A percentile compares a stretch with the other conserved stretches of the same genome.
These are phyloP conservation scores for Leucosporidium yakuticum DNA, from an alignment of 768 basidiomycete species.

Conservation along the genomic window DNA sequence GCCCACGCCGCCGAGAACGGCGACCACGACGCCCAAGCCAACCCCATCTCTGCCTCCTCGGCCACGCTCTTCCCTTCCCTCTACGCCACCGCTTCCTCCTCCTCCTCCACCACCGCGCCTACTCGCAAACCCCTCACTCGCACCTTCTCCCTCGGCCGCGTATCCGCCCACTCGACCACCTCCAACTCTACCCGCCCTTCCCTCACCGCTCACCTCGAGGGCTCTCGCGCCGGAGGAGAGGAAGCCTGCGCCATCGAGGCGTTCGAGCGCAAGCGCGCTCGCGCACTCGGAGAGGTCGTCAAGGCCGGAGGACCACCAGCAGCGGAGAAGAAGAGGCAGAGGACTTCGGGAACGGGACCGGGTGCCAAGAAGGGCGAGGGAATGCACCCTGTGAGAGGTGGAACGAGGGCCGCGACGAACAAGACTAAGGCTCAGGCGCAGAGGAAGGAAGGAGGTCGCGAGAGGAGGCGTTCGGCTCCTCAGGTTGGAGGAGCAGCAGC, in stretches of 20 bases:
- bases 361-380: too few relatives aligned
- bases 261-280: constrained; percentile 22
- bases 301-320: not conserved
- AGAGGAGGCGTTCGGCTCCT: too few relatives aligned
- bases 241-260: constrained; percentile 21
- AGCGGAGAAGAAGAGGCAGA: not conserved
- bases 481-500: too few relatives aligned
- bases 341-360: too few relatives aligned
- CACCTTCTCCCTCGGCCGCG: not conserved
- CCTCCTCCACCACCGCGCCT: not conserved
- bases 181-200: too few relatives aligned
- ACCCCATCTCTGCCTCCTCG: not conserved
- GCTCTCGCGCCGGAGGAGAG: constrained; percentile 11
- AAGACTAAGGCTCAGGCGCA: too few relatives aligned
- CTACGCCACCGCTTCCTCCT: not conserved
- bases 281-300: constrained; percentile 7
- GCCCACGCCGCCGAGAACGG: constrained; percentile 1
- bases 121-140: not conserved
- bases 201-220: not conserved
- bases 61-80: not conserved
- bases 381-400: too few relatives aligned
- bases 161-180: not conserved
- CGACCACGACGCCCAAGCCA: not conserved
- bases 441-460: too few relatives aligned
- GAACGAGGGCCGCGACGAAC: too few relatives aligned